Evolutionary conservation across 164 flowering plant genomes (phyloP), one percentile per base, ranked within the genome.

Genomic region (Pachysandra terminalis): DNA sequence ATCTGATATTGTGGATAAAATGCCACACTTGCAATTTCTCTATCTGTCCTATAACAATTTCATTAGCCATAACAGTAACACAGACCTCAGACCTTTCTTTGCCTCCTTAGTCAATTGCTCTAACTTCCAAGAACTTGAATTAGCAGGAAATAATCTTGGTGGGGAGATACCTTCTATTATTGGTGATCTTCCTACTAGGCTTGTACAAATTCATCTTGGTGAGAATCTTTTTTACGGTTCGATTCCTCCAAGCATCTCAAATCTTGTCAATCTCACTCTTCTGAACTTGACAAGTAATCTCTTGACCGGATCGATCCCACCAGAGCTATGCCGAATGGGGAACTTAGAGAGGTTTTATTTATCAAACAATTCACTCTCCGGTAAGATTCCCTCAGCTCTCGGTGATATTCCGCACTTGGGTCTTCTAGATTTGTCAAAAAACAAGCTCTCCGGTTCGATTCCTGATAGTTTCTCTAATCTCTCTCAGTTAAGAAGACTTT

Each of bases 281-380:
- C 61, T 91, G 51, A 91, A 91, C 83, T 72, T 94, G 70, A 85
- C 98, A 10, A 80, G 83, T 68, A 94, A 94, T 80, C 78, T 84
- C 67, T 65, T 94, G 69, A 87, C 82, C 28, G 97, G 96, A 5
- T 73, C 90, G 0, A 85, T 94, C 55, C 96, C 98, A 5, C 60
- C 68, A 0, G 84, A 85, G 55, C 72, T 91, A 7, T 74, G 89
- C 63, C 69, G 56, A 7, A 69, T 88, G 86, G 62, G 71, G 9
- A 86, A 63, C 53, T 84, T 94, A 19, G 97, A 94, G 79, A 79
- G 96, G 72, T 79, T 91, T 27, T 86, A 74, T 64, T 61, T 94
- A 61, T 86, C 96, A 14, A 85, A 84, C 63, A 94, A 88, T 28
- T 81, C 82, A 0, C 83, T 94, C 61, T 78, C 85, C 0, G 97